Evolutionary conservation across 768 basidiomycete genomes (phyloP).

Genomic region (Lyophyllum semitale): DNA sequence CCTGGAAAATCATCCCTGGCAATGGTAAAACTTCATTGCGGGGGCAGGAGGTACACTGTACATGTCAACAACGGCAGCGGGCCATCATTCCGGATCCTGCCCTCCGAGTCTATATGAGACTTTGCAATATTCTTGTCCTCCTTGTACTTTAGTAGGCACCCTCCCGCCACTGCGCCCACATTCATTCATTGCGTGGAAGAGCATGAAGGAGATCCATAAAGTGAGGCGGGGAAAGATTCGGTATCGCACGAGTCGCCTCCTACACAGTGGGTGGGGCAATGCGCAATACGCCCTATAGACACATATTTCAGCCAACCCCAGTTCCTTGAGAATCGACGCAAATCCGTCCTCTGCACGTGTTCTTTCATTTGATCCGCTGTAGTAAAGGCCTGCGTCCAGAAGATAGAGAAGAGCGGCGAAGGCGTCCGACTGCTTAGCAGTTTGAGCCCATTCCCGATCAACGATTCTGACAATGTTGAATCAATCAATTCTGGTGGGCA

Average conservation of each 20-base stretch:
- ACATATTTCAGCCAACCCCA: neutral
- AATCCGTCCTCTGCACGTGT: neutral
- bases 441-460: conserved; percentile 31
- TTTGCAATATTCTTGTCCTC: neutral
- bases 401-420: neutral
- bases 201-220: neutral
- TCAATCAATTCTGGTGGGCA: conserved; percentile 10
- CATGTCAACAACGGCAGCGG: too few relatives aligned
- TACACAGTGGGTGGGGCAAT: neutral
- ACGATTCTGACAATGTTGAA: conserved; percentile 24
- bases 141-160: neutral
- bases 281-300: neutral
- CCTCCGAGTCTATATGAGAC: neutral
- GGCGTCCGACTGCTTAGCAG: neutral
- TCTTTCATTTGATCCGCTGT: neutral
- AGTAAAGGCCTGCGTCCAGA: neutral
- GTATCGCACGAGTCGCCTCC: neutral
- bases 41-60: too few relatives aligned
- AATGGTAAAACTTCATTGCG: too few relatives aligned
- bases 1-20: too few relatives aligned
- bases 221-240: neutral
- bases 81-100: too few relatives aligned
- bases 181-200: neutral
- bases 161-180: neutral
- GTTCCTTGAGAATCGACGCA: neutral